These are phyloP conservation scores for Hortiboletus flavorubellus DNA, from an alignment of 768 basidiomycete species.

Conservation along the genomic window DNA sequence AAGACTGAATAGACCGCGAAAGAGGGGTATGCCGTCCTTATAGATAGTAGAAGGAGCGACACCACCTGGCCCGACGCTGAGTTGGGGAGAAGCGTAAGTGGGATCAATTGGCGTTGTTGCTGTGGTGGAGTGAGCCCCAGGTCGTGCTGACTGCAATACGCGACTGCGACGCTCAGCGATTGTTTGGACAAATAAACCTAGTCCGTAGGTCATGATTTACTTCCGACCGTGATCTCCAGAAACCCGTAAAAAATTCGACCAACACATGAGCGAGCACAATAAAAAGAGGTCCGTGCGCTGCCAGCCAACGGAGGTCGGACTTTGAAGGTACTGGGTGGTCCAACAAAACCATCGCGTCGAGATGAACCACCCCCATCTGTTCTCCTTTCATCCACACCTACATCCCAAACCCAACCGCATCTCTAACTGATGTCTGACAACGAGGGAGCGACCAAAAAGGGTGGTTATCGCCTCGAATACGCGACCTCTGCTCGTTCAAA, in stretches of 20 bases:
- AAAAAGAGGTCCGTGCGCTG: conserved; percentile 36
- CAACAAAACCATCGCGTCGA: conserved; percentile 40
- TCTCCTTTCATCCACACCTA: conserved; percentile 28
- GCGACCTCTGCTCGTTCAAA: conserved; percentile 63
- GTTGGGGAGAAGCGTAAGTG: conserved; percentile 10
- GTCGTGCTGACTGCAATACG: not conserved
- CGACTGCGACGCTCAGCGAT: not conserved
- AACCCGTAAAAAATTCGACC: conserved; percentile 14
- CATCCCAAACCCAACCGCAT: conserved; percentile 15
- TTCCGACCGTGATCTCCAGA: conserved; percentile 10
- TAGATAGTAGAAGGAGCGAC: conserved; percentile 73
- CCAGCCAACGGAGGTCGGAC: conserved; percentile 33
- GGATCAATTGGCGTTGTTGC: conserved; percentile 1
- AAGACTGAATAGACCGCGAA: conserved; percentile 67
- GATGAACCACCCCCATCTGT: conserved; percentile 35
- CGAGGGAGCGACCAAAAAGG: conserved; percentile 33
- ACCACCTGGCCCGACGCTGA: conserved; percentile 37
- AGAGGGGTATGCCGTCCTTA: conserved; percentile 81
- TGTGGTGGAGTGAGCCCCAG: not conserved
- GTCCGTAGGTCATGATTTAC: conserved; percentile 8
- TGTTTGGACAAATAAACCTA: conserved; percentile 34
- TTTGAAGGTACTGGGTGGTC: conserved; percentile 37
- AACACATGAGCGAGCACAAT: conserved; percentile 24
- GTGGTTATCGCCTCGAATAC: conserved; percentile 78
- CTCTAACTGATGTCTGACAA: conserved; percentile 33